Evolutionary conservation across 148 eudicot species (phyloP).

Genomic region (Diospyros kaki): DNA sequence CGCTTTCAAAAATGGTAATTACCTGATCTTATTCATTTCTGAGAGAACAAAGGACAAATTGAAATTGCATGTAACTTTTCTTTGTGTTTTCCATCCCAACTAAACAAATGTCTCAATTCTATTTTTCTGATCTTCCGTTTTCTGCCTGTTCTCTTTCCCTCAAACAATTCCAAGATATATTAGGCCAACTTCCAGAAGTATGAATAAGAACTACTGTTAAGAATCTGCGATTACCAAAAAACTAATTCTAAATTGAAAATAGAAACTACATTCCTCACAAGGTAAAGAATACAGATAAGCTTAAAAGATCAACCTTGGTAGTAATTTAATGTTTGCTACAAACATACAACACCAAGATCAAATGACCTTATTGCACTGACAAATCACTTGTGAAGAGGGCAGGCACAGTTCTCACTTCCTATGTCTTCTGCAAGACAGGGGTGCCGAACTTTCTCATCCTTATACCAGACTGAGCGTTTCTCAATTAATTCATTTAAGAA

Average conservation of each 20-base stretch:
- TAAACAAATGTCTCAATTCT: no score
- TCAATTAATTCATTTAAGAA: conserved; percentile 50
- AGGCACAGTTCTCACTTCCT: conserved; percentile 46
- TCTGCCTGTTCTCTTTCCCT: no score
- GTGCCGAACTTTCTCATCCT: conserved; percentile 41
- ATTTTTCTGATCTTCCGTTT: no score
- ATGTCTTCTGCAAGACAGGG: conserved; percentile 55
- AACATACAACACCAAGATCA: not conserved
- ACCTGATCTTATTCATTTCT: no score
- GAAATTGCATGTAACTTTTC: no score
- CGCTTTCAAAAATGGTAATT: no score
- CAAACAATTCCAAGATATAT: no score
- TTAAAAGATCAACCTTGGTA: conserved; percentile 4
- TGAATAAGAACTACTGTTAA: not conserved
- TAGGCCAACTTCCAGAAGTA: no score
- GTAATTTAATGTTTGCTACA: not conserved
- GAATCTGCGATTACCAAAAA: not conserved
- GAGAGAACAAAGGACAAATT: no score
- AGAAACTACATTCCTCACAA: not conserved
- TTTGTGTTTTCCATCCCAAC: no score
- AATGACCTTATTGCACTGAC: not conserved
- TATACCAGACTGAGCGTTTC: conserved; percentile 46
- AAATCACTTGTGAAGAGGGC: conserved; percentile 46
- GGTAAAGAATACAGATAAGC: not conserved
- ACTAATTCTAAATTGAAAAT: not conserved